Base-by-base conservation (phyloP, 73 alveolate species). In the Breviolum minutum region DNA sequence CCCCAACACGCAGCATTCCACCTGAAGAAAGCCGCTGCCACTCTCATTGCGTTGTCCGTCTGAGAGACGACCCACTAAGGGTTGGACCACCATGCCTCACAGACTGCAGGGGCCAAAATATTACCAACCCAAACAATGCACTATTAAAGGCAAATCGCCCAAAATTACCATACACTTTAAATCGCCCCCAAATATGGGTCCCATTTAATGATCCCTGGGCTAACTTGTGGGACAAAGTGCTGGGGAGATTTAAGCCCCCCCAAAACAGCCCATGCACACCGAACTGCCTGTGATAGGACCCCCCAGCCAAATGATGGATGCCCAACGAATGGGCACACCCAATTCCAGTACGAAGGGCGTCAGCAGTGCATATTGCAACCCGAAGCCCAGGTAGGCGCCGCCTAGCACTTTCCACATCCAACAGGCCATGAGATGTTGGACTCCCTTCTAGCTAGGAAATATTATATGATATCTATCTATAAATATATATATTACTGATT, bases 251-350 rank as follows among this genome's bases (percentile, higher is more conserved):
- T 20, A 71, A 66, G 74, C 24, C 74, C 74, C 11, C 17, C 74
- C 74, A 66, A 66, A 66, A 66, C 74, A 66, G n/a, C n/a, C n/a
- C n/a, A n/a, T n/a, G n/a, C n/a, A n/a, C n/a, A 22, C 77, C 24
- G 77, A 68, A 40, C 40, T 8, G 87, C 96, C 96, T 89, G 96
- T 89, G 63, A 89, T 89, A 64, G 96, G 96, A 5, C 96, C 96
- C 30, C 96, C 96, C 63, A 89, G 63, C 96, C 96, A 89, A 24
- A 89, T 89, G 96, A 89, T 68, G 71, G 96, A 89, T 85, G 96
- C 96, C 81, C 74, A 89, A 5, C 54, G 96, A 16, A 69, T 19
- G 22, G 96, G 96, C 62, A 89, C 96, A 19, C 96, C 96, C 96
- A 89, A 61, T 30, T 89, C 96, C 71, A 89, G 87, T 62, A 89